Evolutionary conservation across 441 rosid genomes (phyloP), one percentile per base, ranked within the genome.

Genomic region (Arabidopsis lyrata): DNA sequence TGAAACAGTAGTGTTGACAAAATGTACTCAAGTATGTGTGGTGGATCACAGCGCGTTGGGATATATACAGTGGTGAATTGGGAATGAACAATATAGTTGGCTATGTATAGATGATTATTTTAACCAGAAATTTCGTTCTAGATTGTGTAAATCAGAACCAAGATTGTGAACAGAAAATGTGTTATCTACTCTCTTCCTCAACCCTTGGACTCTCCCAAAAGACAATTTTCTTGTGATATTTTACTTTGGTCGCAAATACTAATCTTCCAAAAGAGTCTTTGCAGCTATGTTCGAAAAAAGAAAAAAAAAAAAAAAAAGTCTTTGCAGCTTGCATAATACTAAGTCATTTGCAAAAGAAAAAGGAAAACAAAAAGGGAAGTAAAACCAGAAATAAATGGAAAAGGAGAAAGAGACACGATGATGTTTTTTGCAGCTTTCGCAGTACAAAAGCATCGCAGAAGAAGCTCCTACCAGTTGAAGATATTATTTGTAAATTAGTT

Each of bases 391-490:
- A 42, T n/a, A 5, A 14, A 2, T 16, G 9, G 0, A 27, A 12
- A 61, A 29, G n/a, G 27, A 53, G 36, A 55, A 24, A 45, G 18
- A 2, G 5, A 73, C 65, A 57, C 53, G n/a, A n/a, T n/a, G n/a
- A 64, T 73, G 52, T 12, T 73, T 42, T 63, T 73, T 48, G 71
- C 77, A 74, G 66, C 36, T 74, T 66, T 38, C 24, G 9, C 60
- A 56, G 66, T 64, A 36, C 42, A 65, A 73, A 55, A 64, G 41
- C 65, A 64, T 55, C 5, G 32, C 34, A 55, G 66, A 35, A 64
- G 77, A 65, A 55, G 42, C 71, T 47, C 50, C 58, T 11, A 62
- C 35, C 5, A 53, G 15, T 44, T 11, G 7, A 54, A 42, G 48
- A 44, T 63, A 10, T 31, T 4, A 45, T 22, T 45, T n/a, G 10